Conservation (phyloP, 768 basidiomycete genomes). For the Rhizopogon salebrosus region DNA sequence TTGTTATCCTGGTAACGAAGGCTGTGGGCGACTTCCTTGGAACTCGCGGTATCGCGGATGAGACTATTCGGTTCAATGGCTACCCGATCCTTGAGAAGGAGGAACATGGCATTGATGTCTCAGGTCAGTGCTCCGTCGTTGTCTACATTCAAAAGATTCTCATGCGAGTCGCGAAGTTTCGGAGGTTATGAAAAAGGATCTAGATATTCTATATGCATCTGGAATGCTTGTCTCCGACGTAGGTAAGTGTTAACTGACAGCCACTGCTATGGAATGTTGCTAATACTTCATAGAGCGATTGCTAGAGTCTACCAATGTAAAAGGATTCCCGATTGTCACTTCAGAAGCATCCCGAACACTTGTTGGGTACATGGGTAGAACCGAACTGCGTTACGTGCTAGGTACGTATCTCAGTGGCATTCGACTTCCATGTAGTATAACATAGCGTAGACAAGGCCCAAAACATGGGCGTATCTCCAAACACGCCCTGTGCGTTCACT, state of each 20-base stretch:
- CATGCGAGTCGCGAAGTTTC: slow-evolving; percentile 49
- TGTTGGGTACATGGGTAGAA: slow-evolving; percentile 83
- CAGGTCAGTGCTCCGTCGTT: slow-evolving; percentile 49
- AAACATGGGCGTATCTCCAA: slow-evolving; percentile 51
- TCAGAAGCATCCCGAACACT: slow-evolving; percentile 55
- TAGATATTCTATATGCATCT: slow-evolving; percentile 65
- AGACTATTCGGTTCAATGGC: slow-evolving; percentile 95
- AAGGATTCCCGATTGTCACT: slow-evolving; percentile 88
- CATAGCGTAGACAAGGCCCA: slow-evolving; percentile 60
- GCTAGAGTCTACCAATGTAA: slow-evolving; percentile 67
- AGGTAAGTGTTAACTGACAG: slow-evolving; percentile 46
- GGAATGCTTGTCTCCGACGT: slow-evolving; percentile 77
- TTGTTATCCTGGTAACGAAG: slow-evolving; percentile 93
- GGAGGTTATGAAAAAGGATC: slow-evolving; percentile 81
- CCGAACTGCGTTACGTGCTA: slow-evolving; percentile 80
- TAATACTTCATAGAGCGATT: slow-evolving; percentile 50
- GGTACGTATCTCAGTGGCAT: slow-evolving; percentile 38
- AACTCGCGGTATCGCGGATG: slow-evolving; percentile 91
- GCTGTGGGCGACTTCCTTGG: slow-evolving; percentile 95
- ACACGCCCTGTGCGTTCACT: slow-evolving; percentile 72
- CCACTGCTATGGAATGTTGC: background rate
- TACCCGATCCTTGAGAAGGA: slow-evolving; percentile 97
- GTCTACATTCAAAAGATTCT: background rate
- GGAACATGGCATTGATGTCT: slow-evolving; percentile 85
- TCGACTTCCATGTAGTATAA: background rate